phyloP scores from a whole-genome alignment of 169 alveolate genomes.

The Perkinsus marinus region DNA sequence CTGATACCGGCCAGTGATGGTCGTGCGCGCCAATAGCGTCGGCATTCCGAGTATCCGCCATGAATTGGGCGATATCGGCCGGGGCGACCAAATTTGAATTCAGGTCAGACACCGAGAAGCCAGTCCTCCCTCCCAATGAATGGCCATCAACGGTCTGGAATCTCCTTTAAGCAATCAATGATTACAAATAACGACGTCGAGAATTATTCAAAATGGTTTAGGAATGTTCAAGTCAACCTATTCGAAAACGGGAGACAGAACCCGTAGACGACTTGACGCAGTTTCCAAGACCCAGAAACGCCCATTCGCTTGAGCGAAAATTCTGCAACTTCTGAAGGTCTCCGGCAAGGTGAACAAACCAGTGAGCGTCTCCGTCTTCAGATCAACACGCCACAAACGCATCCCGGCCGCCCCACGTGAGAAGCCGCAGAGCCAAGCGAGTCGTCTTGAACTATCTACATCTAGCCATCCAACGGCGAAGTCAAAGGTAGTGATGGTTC shows the following conservation, averaged over 20 bases:
- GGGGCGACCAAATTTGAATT: no score
- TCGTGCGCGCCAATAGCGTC: no score
- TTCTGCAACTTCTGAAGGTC: background rate
- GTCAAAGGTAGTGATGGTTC: background rate
- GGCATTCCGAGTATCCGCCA: no score
- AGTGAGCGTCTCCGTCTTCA: background rate
- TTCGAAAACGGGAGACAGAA: background rate
- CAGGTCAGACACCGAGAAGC: no score
- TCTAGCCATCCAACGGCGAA: background rate
- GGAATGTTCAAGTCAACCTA: no score
- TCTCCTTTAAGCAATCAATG: no score
- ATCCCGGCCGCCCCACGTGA: background rate
- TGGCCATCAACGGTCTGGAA: no score
- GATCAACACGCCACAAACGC: background rate
- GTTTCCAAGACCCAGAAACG: background rate
- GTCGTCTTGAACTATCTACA: background rate
- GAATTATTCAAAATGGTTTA: no score
- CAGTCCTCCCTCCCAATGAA: no score
- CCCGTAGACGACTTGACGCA: background rate
- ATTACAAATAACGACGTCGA: no score
- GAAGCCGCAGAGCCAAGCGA: background rate
- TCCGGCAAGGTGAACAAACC: background rate
- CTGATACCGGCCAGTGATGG: no score
- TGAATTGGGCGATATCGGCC: no score
- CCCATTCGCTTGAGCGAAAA: background rate